Conservation (phyloP, 2,329 filamentous ascomycete genomes). For the Cladosporium sphaerospermum region DNA sequence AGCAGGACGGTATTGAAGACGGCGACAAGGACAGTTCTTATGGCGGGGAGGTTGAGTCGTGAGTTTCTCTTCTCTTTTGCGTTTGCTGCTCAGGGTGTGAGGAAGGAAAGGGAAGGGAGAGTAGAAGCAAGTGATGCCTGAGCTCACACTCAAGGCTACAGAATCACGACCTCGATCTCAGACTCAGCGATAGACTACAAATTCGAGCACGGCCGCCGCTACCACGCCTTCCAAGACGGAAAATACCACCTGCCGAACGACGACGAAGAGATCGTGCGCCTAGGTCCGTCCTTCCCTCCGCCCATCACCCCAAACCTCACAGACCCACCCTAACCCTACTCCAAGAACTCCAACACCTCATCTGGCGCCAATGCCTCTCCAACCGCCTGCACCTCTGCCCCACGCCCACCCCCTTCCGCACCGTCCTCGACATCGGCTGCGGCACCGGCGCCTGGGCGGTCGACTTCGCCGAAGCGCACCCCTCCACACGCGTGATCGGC, state of each 20-base stretch:
- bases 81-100: too few relatives aligned
- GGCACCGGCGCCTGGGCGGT: conserved; percentile 38
- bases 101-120: too few relatives aligned
- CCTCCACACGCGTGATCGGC: conserved; percentile 33
- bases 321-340: neutral
- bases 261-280: conserved; percentile 16
- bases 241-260: conserved; percentile 20
- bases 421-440: conserved; percentile 40
- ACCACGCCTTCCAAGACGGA: conserved; percentile 26
- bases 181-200: conserved; percentile 15
- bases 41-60: neutral
- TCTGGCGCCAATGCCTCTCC: conserved; percentile 12
- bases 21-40: neutral
- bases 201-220: conserved; percentile 27
- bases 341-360: conserved; percentile 13
- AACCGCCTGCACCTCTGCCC: conserved; percentile 18
- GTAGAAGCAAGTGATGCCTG: neutral
- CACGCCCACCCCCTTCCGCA: conserved; percentile 14
- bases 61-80: neutral
- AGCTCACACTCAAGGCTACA: neutral
- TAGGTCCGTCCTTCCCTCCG: neutral
- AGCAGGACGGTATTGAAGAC: neutral
- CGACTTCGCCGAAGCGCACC: conserved; percentile 24
- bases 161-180: conserved; percentile 11
- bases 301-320: neutral